Base-by-base conservation (phyloP, 441 rosid species). In the Adansonia rubrostipa region DNA sequence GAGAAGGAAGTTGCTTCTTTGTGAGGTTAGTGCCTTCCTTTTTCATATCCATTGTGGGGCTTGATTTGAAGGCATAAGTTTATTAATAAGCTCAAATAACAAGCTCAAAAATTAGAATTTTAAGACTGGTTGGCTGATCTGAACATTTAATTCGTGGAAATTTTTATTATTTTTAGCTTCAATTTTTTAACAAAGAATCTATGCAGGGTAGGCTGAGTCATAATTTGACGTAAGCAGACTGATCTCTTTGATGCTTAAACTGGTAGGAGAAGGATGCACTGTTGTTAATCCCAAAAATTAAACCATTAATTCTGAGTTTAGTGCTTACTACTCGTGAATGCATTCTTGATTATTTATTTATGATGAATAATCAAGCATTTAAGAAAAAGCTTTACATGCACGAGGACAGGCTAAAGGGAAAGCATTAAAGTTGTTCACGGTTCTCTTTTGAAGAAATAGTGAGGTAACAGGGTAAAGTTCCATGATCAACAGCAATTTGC, bases 11-110 rank as follows among this genome's bases (percentile, higher is more conserved):
- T 3, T 17, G 57, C 14, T 62, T 47, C 71, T 73, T 61, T 65
- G 58, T 47, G 33, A 42, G 50, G 62, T 74, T 13, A 57, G 65
- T 72, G 73, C 50, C 44, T 74, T 17, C 20, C 60, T 77, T 77
- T 80, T 60, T 66, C 78, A 65, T 76, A 47, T 57, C 79, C 73
- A 33, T 19, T 15, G 63, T 51, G 47, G 75, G 62, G 42, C 75
- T 71, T 71, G 75, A 71, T 71, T 71, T 28, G 20, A 24, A 53
- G 60, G 14, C 62, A 5, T 33, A 15, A 57, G 11, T 53, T 51
- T 33, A 15, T 22, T 22, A 5, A 51, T 6, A 48, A 22, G 44
- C 22, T 6, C 17, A 48, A 28, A 28, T 28, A 28, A 28, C 33
- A 28, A 28, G 33, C 33, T 28, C 33, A 28, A 28, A 28, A 50